Evolutionary conservation across 2,329 filamentous ascomycete species (phyloP), one percentile per base, ranked within the genome.

Genomic region (Phoma sp.): DNA sequence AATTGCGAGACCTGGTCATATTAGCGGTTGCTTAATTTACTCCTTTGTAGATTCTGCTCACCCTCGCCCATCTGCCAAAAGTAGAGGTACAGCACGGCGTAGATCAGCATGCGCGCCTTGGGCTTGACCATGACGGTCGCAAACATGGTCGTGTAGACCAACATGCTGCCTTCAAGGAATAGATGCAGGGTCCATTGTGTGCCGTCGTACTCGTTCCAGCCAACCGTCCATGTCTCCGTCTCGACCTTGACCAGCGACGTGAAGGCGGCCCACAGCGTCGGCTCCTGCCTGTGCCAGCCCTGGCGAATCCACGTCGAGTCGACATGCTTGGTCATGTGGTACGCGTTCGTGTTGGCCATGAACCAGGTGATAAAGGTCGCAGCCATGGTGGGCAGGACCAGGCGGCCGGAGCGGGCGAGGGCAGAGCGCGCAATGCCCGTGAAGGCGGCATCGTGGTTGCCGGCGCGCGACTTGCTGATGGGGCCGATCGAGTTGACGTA

Each of bases 401-500:
- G 76, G 17, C 85, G 77, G 17, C 84, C 84, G 3, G 85, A 80
- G 33, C 85, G 81, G 32, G 84, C 80, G 58, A 88, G 82, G 0
- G 84, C 82, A 13, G 83, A 85, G 59, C 80, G 81, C 52, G 83
- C 80, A 58, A 88, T 80, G 35, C 81, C 79, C 19, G 68, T 75
- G 60, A 85, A 82, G 12, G 84, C 84, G 1, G 77, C 78, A 37
- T 84, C 79, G 51, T 80, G 78, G 61, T 84, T 80, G 46, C 83
- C 84, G 29, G 81, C 75, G 48, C 82, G 80, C 64, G 78, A 82
- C 46, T 84, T 80, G 49, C 80, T 79, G 55, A 88, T 80, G 15
- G 85, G 83, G 64, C 87, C 86, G 47, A 87, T 78, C 3, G 84
- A 82, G 73, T 86, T 87, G 46, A 87, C 85, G 64, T 86, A 88